These are phyloP conservation scores for Penicillium desertorum DNA, from an alignment of 495 filamentous ascomycete species.

Conservation along the genomic window DNA sequence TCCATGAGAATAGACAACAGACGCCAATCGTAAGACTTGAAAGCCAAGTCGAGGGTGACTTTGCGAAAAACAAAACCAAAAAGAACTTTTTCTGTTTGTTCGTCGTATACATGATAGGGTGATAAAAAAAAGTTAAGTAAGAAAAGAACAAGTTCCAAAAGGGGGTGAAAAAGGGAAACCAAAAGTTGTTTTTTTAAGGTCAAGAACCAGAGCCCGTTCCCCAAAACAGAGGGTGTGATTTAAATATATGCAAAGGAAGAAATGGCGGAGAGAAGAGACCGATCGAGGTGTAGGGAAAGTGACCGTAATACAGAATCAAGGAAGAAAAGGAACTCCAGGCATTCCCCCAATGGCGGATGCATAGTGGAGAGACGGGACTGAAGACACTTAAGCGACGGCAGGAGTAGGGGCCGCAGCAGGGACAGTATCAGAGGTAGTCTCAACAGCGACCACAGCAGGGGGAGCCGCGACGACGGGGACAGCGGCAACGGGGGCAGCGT, in stretches of 20 bases:
- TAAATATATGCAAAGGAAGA: slow-evolving; percentile 49
- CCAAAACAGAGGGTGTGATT: slow-evolving; percentile 27
- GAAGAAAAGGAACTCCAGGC: slow-evolving; percentile 28
- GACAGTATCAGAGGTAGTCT: slow-evolving; percentile 37
- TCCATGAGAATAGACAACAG: slow-evolving; percentile 39
- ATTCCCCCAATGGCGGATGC: slow-evolving; percentile 19
- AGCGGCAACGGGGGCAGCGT: slow-evolving; percentile 32
- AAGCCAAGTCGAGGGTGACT: slow-evolving; percentile 25
- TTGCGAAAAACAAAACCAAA: slow-evolving; percentile 30
- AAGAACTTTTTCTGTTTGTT: slow-evolving; percentile 42
- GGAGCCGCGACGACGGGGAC: slow-evolving; percentile 33
- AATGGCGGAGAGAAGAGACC: slow-evolving; percentile 27
- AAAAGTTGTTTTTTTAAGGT: slow-evolving; percentile 10
- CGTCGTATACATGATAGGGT: slow-evolving; percentile 47
- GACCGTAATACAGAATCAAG: slow-evolving; percentile 37
- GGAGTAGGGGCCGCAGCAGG: slow-evolving; percentile 51
- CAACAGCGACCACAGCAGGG: slow-evolving; percentile 46
- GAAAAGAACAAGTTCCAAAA: slow-evolving; percentile 13
- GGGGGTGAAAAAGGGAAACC: slow-evolving; percentile 12
- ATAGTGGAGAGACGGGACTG: slow-evolving; percentile 24
- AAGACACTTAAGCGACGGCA: slow-evolving; percentile 54
- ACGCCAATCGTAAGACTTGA: slow-evolving; percentile 49
- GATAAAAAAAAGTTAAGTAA: slow-evolving; percentile 17
- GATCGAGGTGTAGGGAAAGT: slow-evolving; percentile 26
- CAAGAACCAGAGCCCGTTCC: slow-evolving; percentile 13